Percentiles rank a stretch among this genome's conserved stretches.
Evolutionary conservation across 2,329 filamentous ascomycete genomes (phyloP).

Genomic region (Clonostachys byssicola): DNA sequence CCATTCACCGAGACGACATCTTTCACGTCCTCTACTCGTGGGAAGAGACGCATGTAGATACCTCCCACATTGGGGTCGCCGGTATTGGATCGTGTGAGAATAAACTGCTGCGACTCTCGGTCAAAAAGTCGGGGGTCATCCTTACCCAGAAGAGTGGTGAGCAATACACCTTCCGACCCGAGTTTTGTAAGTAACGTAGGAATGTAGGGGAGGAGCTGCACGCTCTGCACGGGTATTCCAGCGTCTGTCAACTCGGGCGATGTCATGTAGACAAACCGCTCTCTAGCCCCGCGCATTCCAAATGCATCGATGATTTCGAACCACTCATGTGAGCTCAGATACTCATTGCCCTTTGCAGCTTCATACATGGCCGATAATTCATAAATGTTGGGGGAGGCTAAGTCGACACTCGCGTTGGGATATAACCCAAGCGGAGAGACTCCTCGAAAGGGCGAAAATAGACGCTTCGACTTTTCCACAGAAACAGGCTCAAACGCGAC

Average conservation of each 20-base stretch:
- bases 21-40: conserved; percentile 59
- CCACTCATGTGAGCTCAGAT: conserved; percentile 70
- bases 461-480: conserved; percentile 66
- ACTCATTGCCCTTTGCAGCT: conserved; percentile 60
- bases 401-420: conserved; percentile 60
- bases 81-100: conserved; percentile 60
- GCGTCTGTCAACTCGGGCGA: conserved; percentile 65
- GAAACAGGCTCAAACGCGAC: conserved; percentile 90
- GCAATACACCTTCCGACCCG: conserved; percentile 68
- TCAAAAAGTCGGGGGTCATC: conserved; percentile 64
- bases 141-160: conserved; percentile 66
- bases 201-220: conserved; percentile 85
- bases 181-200: conserved; percentile 83
- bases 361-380: conserved; percentile 79
- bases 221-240: conserved; percentile 77
- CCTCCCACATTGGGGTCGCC: conserved; percentile 59
- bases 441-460: conserved; percentile 50
- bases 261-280: conserved; percentile 68
- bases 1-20: conserved; percentile 89
- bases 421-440: conserved; percentile 42
- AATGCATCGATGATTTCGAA: conserved; percentile 77
- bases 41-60: conserved; percentile 75
- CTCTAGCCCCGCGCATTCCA: conserved; percentile 69
- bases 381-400: conserved; percentile 78
- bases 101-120: conserved; percentile 60